These are phyloP conservation scores for Helenozyma rhizophorensis DNA, from an alignment of 805 yeast species.

Conservation along the genomic window DNA sequence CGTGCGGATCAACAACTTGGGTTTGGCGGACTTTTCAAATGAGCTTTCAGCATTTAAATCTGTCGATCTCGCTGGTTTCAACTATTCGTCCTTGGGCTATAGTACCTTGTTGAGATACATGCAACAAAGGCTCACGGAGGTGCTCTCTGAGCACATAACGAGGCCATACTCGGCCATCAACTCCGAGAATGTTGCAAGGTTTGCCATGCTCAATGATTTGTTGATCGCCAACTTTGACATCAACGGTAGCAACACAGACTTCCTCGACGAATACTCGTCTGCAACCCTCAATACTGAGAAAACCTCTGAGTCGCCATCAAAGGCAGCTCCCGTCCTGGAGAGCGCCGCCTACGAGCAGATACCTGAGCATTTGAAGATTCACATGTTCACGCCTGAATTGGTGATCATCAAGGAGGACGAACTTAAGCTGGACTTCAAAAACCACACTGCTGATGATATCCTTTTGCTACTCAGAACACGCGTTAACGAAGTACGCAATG, in stretches of 20 bases:
- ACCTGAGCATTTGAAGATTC: conserved; percentile 19
- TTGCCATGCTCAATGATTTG: background rate
- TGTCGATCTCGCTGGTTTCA: too few species aligned
- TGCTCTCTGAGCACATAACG: too few species aligned
- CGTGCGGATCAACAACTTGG: too few species aligned
- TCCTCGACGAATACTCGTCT: background rate
- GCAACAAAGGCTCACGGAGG: too few species aligned
- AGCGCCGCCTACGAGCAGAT: conserved; percentile 16
- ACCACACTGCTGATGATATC: conserved; percentile 5
- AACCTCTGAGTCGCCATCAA: too few species aligned
- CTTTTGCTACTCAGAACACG: conserved; percentile 7
- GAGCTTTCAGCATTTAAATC: too few species aligned
- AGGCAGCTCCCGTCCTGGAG: too few species aligned
- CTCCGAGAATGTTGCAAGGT: background rate
- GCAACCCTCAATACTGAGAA: too few species aligned
- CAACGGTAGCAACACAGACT: background rate
- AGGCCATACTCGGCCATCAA: background rate
- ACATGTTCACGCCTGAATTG: conserved; percentile 15
- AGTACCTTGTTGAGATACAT: too few species aligned
- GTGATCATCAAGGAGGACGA: conserved; percentile 11
- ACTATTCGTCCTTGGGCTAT: too few species aligned
- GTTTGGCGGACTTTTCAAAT: too few species aligned
- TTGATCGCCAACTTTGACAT: conserved; percentile 1
- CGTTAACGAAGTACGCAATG: conserved; percentile 10
- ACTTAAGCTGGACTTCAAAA: conserved; percentile 9